A percentile compares a stretch with the other conserved stretches of the same genome.
phyloP scores from a whole-genome alignment of 305 asterid genomes.

The Fraxinus baroniana region DNA sequence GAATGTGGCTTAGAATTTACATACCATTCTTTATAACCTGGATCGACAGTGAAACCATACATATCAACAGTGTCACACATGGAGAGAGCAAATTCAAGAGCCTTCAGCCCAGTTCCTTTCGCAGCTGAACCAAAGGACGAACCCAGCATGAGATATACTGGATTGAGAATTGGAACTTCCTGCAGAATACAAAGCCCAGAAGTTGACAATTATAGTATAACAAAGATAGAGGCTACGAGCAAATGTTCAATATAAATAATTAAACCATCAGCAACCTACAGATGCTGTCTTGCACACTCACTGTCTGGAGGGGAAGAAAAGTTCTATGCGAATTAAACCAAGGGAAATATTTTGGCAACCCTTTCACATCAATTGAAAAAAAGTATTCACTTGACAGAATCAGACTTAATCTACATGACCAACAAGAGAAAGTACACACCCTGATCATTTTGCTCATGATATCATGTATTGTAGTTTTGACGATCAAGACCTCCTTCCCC shows the following conservation, averaged over 20 bases:
- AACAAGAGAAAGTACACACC: constrained; percentile 45
- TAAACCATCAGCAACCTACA: not conserved
- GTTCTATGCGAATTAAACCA: not conserved
- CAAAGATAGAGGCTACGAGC: not conserved
- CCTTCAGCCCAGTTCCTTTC: constrained; percentile 97
- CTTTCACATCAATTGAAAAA: not conserved
- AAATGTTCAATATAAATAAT: not conserved
- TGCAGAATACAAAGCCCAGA: constrained; percentile 26
- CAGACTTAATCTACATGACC: not conserved
- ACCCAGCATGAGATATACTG: constrained; percentile 74
- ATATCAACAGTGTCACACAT: constrained; percentile 86
- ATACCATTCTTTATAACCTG: constrained; percentile 94
- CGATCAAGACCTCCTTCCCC: constrained; percentile 87
- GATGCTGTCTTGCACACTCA: not conserved
- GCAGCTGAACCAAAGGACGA: constrained; percentile 99
- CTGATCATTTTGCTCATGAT: constrained; percentile 95
- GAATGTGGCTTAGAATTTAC: constrained; percentile 18
- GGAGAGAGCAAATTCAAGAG: constrained; percentile 98
- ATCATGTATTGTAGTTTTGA: constrained; percentile 95
- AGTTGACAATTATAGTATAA: not conserved
- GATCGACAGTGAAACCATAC: constrained; percentile 99
- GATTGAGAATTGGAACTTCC: constrained; percentile 80
- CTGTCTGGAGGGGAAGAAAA: not conserved
- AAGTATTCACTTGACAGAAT: not conserved
- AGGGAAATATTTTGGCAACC: not conserved